Conservation (phyloP, 1,284 basidiomycete species). For the Leccinum insolens region DNA sequence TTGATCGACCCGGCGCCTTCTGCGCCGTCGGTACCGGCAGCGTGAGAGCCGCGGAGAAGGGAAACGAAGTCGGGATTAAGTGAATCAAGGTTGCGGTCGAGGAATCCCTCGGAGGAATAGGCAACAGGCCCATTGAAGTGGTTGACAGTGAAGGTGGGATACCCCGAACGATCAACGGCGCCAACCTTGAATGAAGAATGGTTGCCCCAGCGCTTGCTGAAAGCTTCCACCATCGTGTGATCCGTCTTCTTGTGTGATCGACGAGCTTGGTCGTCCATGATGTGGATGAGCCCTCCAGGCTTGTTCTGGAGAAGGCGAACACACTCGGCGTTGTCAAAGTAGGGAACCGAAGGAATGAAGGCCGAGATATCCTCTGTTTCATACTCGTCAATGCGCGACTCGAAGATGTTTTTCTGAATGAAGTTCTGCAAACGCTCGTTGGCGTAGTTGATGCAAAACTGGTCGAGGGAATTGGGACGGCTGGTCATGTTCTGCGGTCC, state of each 20-base stretch:
- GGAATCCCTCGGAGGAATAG: too few species aligned
- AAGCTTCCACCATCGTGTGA: conserved; percentile 83
- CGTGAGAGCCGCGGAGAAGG: too few species aligned
- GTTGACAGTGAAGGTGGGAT: conserved; percentile 49
- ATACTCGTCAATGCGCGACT: conserved; percentile 81
- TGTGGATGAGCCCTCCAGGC: too few species aligned
- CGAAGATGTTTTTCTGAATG: conserved; percentile 81
- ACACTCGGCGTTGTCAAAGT: conserved; percentile 93
- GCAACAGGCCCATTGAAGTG: conserved; percentile 88
- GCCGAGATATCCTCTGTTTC: conserved; percentile 70
- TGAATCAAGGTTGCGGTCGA: too few species aligned
- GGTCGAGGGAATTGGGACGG: conserved; percentile 89
- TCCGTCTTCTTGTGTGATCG: conserved; percentile 90
- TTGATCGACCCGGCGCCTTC: conserved; percentile 58
- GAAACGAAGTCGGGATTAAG: conserved; percentile 30
- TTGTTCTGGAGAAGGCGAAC: conserved; percentile 82
- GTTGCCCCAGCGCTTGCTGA: too few species aligned
- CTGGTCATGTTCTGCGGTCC: conserved; percentile 89
- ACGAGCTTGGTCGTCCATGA: too few species aligned
- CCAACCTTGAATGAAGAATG: too few species aligned
- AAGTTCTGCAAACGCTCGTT: conserved; percentile 90
- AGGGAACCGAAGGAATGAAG: conserved; percentile 69
- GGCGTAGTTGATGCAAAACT: conserved; percentile 96
- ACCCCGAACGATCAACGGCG: too few species aligned
- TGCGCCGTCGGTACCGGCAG: too few species aligned